A percentile compares a stretch with the other conserved stretches of the same genome.
phyloP scores from a whole-genome alignment of 352 stramenopile genomes.

The Globisporangium heterothallicum region DNA sequence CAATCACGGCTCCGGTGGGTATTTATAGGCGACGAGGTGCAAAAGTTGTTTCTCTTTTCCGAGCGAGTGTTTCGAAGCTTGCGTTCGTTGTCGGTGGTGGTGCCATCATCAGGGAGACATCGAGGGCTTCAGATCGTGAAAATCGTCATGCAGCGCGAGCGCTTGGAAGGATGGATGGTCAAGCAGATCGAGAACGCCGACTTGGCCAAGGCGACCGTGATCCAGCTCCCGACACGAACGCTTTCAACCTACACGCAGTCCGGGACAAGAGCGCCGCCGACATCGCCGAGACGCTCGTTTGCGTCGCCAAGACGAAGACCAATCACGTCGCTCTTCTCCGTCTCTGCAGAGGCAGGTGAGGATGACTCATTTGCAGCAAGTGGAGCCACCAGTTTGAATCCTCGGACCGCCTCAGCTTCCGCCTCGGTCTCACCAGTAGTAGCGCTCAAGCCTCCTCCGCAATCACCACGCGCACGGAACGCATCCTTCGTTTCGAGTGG shows the following conservation, averaged over 20 bases:
- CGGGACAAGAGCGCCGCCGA: background rate
- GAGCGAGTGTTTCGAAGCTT: too few species aligned
- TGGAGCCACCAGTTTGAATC: too few species aligned
- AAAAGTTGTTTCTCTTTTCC: too few species aligned
- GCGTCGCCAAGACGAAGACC: slow-evolving; percentile 13
- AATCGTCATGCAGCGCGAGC: slow-evolving; percentile 74
- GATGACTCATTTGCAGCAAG: too few species aligned
- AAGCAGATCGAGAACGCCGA: slow-evolving; percentile 63
- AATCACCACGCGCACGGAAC: too few species aligned
- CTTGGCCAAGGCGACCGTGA: slow-evolving; percentile 56
- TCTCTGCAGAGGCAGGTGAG: background rate
- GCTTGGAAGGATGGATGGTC: slow-evolving; percentile 76
- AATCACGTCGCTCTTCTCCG: slow-evolving; percentile 1
- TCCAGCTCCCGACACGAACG: slow-evolving; percentile 36
- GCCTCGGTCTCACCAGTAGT: background rate
- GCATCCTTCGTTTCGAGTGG: too few species aligned
- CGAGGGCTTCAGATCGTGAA: too few species aligned
- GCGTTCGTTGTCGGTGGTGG: too few species aligned
- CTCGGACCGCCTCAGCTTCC: background rate
- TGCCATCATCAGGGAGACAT: too few species aligned
- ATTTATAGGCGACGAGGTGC: too few species aligned
- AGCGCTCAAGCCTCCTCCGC: too few species aligned
- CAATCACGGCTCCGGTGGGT: too few species aligned
- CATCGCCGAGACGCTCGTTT: slow-evolving; percentile 13
- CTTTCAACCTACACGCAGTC: background rate